phyloP scores from a whole-genome alignment of 345 rosid genomes.

The Citrus sp. region DNA sequence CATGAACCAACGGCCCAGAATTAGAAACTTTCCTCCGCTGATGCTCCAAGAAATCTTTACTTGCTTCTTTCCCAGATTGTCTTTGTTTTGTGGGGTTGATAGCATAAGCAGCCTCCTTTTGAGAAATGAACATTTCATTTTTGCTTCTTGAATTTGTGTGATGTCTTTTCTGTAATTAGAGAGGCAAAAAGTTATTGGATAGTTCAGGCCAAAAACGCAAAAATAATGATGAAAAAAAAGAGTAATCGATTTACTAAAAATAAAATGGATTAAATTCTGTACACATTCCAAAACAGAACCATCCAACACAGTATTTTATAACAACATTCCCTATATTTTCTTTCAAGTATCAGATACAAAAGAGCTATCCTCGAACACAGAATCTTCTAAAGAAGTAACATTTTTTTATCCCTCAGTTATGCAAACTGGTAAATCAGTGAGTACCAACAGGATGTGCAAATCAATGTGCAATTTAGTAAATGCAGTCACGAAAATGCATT shows the following conservation, averaged over 20 bases:
- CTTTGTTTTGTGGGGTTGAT: slow-evolving; percentile 33
- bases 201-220: background rate
- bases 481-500: background rate
- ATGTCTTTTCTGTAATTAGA: slow-evolving; percentile 36
- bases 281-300: background rate
- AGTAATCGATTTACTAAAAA: too few species aligned
- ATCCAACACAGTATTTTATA: background rate
- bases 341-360: background rate
- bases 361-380: background rate
- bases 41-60: slow-evolving; percentile 32
- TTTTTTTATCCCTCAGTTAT: background rate
- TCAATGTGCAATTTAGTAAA: background rate
- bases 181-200: background rate
- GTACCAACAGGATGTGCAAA: background rate
- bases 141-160: slow-evolving; percentile 30
- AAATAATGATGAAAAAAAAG: background rate
- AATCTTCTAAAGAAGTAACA: background rate
- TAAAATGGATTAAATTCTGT: background rate
- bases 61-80: slow-evolving; percentile 34
- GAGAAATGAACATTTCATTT: slow-evolving; percentile 26
- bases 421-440: background rate
- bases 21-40: slow-evolving; percentile 39
- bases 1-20: slow-evolving; percentile 59
- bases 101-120: slow-evolving; percentile 36
- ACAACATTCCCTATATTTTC: background rate